Percentiles rank a stretch among this genome's conserved stretches.
Evolutionary conservation across 2,329 filamentous ascomycete species (phyloP).

Genomic region (Ophiostoma australiae): DNA sequence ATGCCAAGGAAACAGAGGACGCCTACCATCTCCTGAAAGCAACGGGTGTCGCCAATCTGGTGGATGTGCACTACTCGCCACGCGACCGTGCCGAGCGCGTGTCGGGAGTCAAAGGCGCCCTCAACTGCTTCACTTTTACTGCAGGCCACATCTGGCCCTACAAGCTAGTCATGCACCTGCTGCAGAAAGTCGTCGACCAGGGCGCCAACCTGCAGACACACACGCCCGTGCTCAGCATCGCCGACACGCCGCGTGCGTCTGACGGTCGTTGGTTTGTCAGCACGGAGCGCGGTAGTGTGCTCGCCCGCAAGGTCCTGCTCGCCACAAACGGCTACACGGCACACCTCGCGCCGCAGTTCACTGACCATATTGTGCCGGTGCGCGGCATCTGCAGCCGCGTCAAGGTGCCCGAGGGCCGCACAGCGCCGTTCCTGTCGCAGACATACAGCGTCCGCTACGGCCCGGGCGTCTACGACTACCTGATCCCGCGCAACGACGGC

Average conservation of each 20-base stretch:
- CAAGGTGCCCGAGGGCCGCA: not conserved
- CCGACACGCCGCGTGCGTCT: not conserved
- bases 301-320: not conserved
- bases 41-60: not conserved
- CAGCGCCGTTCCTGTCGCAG: not conserved
- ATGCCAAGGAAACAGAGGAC: not conserved
- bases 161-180: not conserved
- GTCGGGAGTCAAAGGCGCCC: not conserved
- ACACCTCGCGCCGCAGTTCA: not conserved
- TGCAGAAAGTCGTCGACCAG: not conserved
- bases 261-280: not conserved
- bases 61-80: not conserved
- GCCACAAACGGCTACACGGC: not conserved
- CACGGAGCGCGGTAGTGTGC: not conserved
- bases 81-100: not conserved
- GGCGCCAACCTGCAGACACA: not conserved
- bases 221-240: not conserved
- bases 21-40: not conserved
- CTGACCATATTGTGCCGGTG: not conserved
- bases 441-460: not conserved
- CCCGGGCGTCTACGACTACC: not conserved
- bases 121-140: not conserved
- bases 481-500: slow-evolving; percentile 11
- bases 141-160: slow-evolving; percentile 4
- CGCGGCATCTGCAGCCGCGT: not conserved